phyloP scores from a whole-genome alignment of 73 alveolate genomes.

The Tetrahymena malaccensis region DNA sequence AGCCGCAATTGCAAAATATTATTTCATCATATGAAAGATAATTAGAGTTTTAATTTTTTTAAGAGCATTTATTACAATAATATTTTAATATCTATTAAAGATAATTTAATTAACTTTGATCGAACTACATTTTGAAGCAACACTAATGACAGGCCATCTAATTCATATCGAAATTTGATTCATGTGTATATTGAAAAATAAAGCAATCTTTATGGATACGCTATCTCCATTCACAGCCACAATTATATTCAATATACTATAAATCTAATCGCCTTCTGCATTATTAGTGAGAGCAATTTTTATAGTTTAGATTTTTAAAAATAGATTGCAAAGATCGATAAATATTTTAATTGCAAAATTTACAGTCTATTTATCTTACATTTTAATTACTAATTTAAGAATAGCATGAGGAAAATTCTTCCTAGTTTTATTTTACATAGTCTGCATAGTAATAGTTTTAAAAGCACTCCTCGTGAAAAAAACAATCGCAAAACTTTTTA shows the following conservation, averaged over 20 bases:
- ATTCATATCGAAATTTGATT: no score
- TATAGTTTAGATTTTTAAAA: not conserved
- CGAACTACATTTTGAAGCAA: not conserved
- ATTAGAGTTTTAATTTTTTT: no score
- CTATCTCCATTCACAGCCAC: not conserved
- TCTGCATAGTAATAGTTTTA: not conserved
- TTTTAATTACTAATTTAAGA: no score
- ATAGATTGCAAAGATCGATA: not conserved
- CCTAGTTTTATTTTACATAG: no score
- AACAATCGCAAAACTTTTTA: not conserved
- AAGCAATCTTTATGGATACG: not conserved
- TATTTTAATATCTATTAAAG: no score
- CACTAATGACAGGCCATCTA: not conserved
- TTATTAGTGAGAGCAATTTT: not conserved
- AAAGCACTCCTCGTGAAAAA: not conserved
- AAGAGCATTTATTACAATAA: not conserved
- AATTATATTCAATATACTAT: no score
- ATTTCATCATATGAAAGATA: no score
- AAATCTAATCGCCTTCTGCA: not conserved
- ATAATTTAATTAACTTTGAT: no score
- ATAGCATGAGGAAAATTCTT: not conserved
- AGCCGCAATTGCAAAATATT: not conserved
- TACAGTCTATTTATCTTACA: not conserved
- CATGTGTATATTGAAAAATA: no score
- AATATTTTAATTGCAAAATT: not conserved